Conservation (phyloP, 2,329 filamentous ascomycete genomes). For the Aspergillus candidus region DNA sequence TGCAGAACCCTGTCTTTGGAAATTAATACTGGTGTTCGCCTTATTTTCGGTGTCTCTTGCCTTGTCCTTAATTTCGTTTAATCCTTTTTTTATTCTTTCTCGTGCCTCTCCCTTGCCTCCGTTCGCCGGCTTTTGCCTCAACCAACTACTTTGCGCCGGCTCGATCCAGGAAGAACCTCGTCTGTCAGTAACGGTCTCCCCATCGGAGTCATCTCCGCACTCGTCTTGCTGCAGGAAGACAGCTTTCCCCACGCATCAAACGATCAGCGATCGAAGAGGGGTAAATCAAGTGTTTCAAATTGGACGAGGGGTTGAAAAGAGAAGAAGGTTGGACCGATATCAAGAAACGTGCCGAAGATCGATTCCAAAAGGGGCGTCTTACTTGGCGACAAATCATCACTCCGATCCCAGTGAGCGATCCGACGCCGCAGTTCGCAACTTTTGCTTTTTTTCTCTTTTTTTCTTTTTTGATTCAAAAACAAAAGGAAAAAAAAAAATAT, state of each 20-base stretch:
- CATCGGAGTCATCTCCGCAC: constrained; percentile 28
- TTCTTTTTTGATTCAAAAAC: no score
- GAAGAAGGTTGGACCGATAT: constrained; percentile 9
- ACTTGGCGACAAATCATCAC: constrained; percentile 10
- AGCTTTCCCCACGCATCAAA: constrained; percentile 31
- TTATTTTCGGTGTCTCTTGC: constrained; percentile 10
- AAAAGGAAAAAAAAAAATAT: no score
- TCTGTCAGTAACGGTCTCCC: constrained; percentile 14
- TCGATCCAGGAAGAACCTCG: constrained; percentile 7
- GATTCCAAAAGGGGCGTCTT: constrained; percentile 6
- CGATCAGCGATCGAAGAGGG: constrained; percentile 20
- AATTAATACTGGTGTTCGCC: no score
- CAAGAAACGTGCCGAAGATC: constrained; percentile 11
- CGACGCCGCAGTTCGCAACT: constrained; percentile 9
- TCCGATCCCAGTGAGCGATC: constrained; percentile 7
- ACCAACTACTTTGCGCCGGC: no score
- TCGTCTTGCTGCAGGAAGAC: constrained; percentile 22
- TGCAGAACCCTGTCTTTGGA: constrained; percentile 11
- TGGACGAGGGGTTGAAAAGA: constrained; percentile 23
- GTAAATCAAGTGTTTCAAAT: neutral
- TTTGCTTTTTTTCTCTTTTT: neutral
- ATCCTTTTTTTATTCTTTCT: constrained; percentile 6
- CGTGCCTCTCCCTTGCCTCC: constrained; percentile 3
- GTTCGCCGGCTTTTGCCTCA: constrained; percentile 2
- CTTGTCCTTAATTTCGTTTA: constrained; percentile 6